Evolutionary conservation across 495 filamentous ascomycete species (phyloP).

Genomic region (Aspergillus coremiiformis): DNA sequence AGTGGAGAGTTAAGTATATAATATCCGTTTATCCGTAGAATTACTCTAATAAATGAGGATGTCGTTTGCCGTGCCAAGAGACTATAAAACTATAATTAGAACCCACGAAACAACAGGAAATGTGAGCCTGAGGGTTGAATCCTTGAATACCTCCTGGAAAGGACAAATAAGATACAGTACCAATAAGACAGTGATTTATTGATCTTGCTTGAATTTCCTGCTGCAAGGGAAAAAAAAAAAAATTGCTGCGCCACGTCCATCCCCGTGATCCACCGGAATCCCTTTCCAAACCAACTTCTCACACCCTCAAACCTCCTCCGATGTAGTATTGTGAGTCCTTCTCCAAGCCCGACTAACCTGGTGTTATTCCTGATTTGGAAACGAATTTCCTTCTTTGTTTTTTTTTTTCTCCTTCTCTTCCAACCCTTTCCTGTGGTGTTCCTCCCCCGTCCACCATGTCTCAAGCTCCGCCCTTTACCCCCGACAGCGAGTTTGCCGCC

Average conservation of each 20-base stretch:
- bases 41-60: background rate
- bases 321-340: slow-evolving; percentile 6
- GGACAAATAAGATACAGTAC: background rate
- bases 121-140: too few species aligned
- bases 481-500: slow-evolving; percentile 31
- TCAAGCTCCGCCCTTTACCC: slow-evolving; percentile 21
- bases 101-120: too few species aligned
- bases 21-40: background rate
- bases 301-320: background rate
- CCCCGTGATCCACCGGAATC: slow-evolving; percentile 9
- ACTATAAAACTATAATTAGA: background rate
- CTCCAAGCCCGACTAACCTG: background rate
- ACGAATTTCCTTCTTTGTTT: slow-evolving; percentile 1
- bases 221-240: background rate
- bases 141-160: background rate
- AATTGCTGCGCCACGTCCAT: background rate
- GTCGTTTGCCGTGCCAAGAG: background rate
- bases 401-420: background rate
- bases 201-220: too few species aligned
- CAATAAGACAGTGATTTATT: background rate
- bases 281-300: background rate
- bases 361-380: slow-evolving; percentile 7
- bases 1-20: background rate
- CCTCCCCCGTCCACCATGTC: background rate
- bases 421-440: background rate